Conservation (phyloP, 768 basidiomycete species). For the Steccherinum ochraceum region DNA sequence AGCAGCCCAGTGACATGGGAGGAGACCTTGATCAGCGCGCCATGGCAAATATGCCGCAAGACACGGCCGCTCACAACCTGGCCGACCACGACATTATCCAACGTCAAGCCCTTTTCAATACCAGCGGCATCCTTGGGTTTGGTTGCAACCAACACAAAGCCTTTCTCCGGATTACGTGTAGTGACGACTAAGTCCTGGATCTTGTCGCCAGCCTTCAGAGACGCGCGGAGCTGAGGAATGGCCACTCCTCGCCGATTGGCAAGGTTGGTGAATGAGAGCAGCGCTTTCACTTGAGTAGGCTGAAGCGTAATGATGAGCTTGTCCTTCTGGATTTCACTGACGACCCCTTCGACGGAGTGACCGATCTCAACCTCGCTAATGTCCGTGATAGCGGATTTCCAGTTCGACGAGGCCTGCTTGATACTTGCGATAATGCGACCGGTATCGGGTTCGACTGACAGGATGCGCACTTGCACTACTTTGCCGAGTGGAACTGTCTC, state of each 20-base stretch:
- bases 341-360: constrained; percentile 57
- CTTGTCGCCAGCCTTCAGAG: constrained; percentile 61
- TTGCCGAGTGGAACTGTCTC: constrained; percentile 74
- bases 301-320: constrained; percentile 72
- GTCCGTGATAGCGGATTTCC: constrained; percentile 44
- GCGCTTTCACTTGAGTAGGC: constrained; percentile 63
- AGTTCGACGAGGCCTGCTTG: constrained; percentile 62
- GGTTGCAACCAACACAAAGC: constrained; percentile 79
- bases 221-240: constrained; percentile 54
- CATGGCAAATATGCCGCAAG: constrained; percentile 61
- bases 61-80: constrained; percentile 80
- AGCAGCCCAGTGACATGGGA: constrained; percentile 67
- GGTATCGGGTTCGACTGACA: constrained; percentile 50
- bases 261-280: constrained; percentile 83
- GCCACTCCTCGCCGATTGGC: constrained; percentile 72
- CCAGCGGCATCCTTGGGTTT: constrained; percentile 52
- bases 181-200: constrained; percentile 83
- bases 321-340: constrained; percentile 82
- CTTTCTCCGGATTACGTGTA: constrained; percentile 79
- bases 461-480: constrained; percentile 78
- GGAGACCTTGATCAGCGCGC: constrained; percentile 73
- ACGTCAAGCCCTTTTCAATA: constrained; percentile 46
- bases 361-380: constrained; percentile 76
- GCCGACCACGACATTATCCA: constrained; percentile 65
- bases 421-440: constrained; percentile 78